Base-by-base conservation (phyloP, 805 yeast species). In the Priceomyces haplophilus region DNA sequence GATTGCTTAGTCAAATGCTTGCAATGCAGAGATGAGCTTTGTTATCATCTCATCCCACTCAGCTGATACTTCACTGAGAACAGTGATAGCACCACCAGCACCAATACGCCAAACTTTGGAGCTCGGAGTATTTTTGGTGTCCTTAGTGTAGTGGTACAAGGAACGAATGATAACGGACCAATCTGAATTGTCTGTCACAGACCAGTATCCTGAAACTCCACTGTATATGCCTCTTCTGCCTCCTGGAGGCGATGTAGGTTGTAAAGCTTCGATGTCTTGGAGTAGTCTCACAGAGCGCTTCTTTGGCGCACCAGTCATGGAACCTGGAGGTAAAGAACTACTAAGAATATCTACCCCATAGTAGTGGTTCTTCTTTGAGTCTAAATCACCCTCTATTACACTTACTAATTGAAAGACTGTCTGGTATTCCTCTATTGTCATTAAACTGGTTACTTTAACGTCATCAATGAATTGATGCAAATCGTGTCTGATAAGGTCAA, bases 291-390 rank as follows among this genome's bases (percentile, higher is more conserved):
- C 95, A 0, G 97, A 88, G 45, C 96, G 75, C 53, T 83, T 85
- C 66, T 93, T 93, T 2, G 99, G 99, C 0, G 99, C 99, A 2
- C 99, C 99, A 0, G 99, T 93, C 99, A 93, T 93, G 0, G 98
- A 91, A 0, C 99, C 99, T 0, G 99, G 97, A 2, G 99, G 99
- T 27, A 95, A 67, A 0, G 96, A 80, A 45, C 79, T 79, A 16
- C 80, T 76, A 10, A 93, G 71, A 2, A 91, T 68, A 58, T 93
- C 98, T 18, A 90, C 67, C 0, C 98, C 99, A 10, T 74, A 67
- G 50, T 75, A 81, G 5, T 35, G 34, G 21, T 51, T 65, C 8
- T 45, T 35, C 13, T 46, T 50, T n/a, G 27, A 18, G 11, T 53
- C 49, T 20, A 83, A 61, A 16, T 67, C 58, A 0, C 97, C 98